Conservation (phyloP, 208 protist species). For the Jaenimonas drosophilae region DNA sequence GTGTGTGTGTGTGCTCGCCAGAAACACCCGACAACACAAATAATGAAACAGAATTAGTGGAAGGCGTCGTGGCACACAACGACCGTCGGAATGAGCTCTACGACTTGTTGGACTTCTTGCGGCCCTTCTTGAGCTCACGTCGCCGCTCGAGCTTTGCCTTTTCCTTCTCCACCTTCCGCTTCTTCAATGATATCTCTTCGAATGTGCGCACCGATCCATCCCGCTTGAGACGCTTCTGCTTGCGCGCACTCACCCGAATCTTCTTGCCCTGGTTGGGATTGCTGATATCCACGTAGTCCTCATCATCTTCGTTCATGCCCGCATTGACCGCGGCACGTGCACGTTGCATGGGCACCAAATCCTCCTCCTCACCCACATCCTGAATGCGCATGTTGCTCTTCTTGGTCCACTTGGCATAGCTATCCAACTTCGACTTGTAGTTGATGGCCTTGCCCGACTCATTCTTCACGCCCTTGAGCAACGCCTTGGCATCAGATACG, state of each 20-base stretch:
- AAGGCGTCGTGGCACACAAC: too few relatives aligned
- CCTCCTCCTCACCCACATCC: constrained; percentile 87
- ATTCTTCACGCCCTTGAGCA: constrained; percentile 86
- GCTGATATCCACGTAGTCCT: constrained; percentile 72
- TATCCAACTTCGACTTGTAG: constrained; percentile 84
- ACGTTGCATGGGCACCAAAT: constrained; percentile 62
- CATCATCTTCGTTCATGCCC: constrained; percentile 24
- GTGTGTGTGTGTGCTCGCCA: too few relatives aligned
- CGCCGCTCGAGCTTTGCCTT: constrained; percentile 50
- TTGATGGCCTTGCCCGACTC: constrained; percentile 89
- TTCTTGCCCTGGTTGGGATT: constrained; percentile 90
- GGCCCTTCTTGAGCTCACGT: constrained; percentile 46
- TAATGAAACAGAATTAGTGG: too few relatives aligned
- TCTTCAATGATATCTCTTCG: constrained; percentile 72
- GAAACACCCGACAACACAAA: too few relatives aligned
- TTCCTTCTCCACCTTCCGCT: constrained; percentile 76
- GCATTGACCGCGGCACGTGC: constrained; percentile 34
- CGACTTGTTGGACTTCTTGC: constrained; percentile 25
- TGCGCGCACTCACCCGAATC: constrained; percentile 77
- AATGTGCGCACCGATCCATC: constrained; percentile 81
- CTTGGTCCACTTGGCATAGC: constrained; percentile 84
- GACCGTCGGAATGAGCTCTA: too few relatives aligned
- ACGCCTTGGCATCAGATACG: constrained; percentile 84
- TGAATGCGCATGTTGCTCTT: constrained; percentile 90
- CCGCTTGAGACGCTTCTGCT: constrained; percentile 76